Conservation (phyloP, 768 basidiomycete species). For the Lactarius trivialis region DNA sequence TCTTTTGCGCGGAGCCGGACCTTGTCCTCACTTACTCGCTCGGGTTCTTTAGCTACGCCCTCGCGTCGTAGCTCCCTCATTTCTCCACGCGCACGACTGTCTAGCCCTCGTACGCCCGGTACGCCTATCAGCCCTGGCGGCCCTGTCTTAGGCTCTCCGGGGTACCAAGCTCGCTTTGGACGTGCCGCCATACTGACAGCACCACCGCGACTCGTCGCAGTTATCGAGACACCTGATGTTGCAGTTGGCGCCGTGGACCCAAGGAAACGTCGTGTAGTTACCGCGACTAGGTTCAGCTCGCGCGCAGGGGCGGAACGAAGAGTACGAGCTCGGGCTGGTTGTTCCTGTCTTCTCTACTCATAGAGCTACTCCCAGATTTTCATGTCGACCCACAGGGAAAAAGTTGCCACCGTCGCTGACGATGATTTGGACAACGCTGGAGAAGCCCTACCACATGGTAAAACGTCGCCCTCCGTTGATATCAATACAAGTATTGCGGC, state of each 20-base stretch:
- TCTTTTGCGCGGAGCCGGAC: slow-evolving; percentile 34
- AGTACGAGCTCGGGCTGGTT: slow-evolving; percentile 39
- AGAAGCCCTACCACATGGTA: slow-evolving; percentile 17
- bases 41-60: slow-evolving; percentile 43
- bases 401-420: slow-evolving; percentile 30
- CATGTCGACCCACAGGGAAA: slow-evolving; percentile 75
- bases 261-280: slow-evolving; percentile 74
- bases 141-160: slow-evolving; percentile 11
- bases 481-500: slow-evolving; percentile 60
- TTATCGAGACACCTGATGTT: slow-evolving; percentile 83
- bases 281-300: slow-evolving; percentile 83
- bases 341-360: neutral
- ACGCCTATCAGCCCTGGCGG: slow-evolving; percentile 39
- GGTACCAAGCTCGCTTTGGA: slow-evolving; percentile 49
- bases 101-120: slow-evolving; percentile 41
- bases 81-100: slow-evolving; percentile 19
- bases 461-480: slow-evolving; percentile 42
- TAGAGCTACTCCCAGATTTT: slow-evolving; percentile 47
- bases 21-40: slow-evolving; percentile 47
- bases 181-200: slow-evolving; percentile 73
- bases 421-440: slow-evolving; percentile 26
- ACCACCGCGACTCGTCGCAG: slow-evolving; percentile 74
- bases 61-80: slow-evolving; percentile 32
- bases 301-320: slow-evolving; percentile 74
- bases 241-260: slow-evolving; percentile 88